A percentile compares a stretch with the other conserved stretches of the same genome.
Conservation (phyloP, 1,284 basidiomycete species). For the Leccinum laetum region DNA sequence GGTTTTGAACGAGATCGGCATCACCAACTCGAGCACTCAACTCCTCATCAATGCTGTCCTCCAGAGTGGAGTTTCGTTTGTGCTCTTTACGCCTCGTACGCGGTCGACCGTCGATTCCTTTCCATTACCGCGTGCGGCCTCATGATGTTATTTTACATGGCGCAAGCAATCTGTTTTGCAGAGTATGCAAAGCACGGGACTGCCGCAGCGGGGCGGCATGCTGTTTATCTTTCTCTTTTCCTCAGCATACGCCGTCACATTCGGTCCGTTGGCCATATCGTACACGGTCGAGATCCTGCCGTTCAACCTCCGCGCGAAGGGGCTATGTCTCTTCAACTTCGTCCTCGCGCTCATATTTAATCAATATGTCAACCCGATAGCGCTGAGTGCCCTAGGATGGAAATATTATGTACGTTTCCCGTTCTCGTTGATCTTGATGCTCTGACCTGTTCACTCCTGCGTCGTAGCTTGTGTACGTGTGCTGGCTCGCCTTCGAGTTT, state of each 20-base stretch:
- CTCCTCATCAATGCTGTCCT: constrained; percentile 73
- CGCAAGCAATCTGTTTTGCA: constrained; percentile 75
- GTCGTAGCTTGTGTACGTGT: constrained; percentile 60
- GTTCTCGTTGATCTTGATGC: background rate
- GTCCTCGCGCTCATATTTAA: constrained; percentile 71
- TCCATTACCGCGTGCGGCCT: constrained; percentile 62
- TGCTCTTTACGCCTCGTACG: constrained; percentile 56
- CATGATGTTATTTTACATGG: constrained; percentile 69
- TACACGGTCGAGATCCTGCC: constrained; percentile 74
- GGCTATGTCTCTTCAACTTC: constrained; percentile 75
- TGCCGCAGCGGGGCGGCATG: constrained; percentile 52
- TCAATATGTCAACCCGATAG: constrained; percentile 84
- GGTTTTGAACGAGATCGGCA: constrained; percentile 71
- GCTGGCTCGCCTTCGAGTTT: constrained; percentile 66
- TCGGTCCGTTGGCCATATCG: constrained; percentile 70
- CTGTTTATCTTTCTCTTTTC: constrained; percentile 77
- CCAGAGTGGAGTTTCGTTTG: constrained; percentile 70
- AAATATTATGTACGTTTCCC: constrained; percentile 52
- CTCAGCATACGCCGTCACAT: constrained; percentile 68
- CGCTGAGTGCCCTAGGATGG: constrained; percentile 59
- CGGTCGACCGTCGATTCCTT: constrained; percentile 62
- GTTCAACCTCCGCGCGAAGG: constrained; percentile 68
- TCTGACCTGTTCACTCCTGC: background rate
- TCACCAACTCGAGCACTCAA: constrained; percentile 58
- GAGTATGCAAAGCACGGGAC: constrained; percentile 50